Evolutionary conservation across 768 basidiomycete species (phyloP).

Genomic region (Jaapia argillacea): DNA sequence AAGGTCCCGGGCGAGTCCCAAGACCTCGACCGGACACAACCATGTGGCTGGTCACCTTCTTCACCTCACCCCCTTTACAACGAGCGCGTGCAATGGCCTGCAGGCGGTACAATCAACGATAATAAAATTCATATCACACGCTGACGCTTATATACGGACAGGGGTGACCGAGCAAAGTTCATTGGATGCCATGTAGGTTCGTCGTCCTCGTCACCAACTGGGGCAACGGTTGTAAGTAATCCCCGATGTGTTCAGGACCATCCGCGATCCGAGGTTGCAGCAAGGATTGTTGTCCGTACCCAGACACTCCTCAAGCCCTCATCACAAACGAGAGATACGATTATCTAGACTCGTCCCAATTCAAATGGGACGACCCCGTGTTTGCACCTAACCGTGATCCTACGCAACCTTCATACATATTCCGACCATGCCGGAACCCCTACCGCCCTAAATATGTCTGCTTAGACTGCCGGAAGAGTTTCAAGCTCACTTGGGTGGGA

Average conservation of each 20-base stretch:
- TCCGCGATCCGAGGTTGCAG: constrained; percentile 1
- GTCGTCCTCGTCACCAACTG: too few relatives aligned
- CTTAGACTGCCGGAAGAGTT: background rate
- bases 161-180: constrained; percentile 2
- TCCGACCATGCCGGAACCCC: background rate
- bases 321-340: constrained; percentile 2
- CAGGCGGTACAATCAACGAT: too few relatives aligned
- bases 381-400: too few relatives aligned
- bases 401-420: too few relatives aligned
- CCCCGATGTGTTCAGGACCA: too few relatives aligned
- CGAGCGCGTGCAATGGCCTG: too few relatives aligned
- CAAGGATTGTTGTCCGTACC: constrained; percentile 2
- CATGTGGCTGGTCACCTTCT: too few relatives aligned
- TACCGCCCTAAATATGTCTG: constrained; percentile 4
- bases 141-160: background rate
- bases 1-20: too few relatives aligned
- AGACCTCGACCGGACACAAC: too few relatives aligned
- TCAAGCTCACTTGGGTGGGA: background rate
- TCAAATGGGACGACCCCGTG: background rate
- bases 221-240: too few relatives aligned
- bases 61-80: too few relatives aligned
- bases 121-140: background rate
- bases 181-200: constrained; percentile 5
- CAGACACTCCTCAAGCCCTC: background rate
- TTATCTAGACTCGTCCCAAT: background rate